These are phyloP conservation scores for Trichoderma guizhouense DNA, from an alignment of 2,329 filamentous ascomycete genomes.

Conservation along the genomic window DNA sequence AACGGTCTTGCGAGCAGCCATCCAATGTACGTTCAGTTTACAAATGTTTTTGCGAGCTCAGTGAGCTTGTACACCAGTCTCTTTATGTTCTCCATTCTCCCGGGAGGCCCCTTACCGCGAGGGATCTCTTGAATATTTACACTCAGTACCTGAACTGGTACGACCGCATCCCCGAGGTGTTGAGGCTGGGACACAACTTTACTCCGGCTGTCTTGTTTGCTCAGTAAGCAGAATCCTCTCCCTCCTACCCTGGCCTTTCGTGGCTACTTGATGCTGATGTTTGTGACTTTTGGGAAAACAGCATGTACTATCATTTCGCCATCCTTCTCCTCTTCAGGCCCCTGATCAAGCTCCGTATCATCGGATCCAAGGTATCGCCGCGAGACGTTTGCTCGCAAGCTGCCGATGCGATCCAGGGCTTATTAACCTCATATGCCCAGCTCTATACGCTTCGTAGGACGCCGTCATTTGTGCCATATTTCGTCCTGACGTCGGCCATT, in stretches of 20 bases:
- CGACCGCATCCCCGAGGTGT: constrained; percentile 59
- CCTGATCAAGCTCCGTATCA: constrained; percentile 61
- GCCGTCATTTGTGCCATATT: constrained; percentile 60
- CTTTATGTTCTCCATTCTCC: constrained; percentile 71
- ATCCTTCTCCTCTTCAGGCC: constrained; percentile 73
- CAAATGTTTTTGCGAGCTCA: constrained; percentile 68
- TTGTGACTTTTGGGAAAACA: constrained; percentile 26
- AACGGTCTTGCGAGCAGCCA: constrained; percentile 57
- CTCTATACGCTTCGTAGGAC: constrained; percentile 57
- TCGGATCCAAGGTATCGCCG: constrained; percentile 61
- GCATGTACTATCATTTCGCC: constrained; percentile 68
- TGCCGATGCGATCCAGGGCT: constrained; percentile 56
- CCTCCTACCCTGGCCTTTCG: constrained; percentile 9
- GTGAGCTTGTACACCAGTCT: constrained; percentile 69
- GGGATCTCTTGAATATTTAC: constrained; percentile 61
- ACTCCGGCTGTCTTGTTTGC: constrained; percentile 70
- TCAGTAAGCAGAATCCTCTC: constrained; percentile 53
- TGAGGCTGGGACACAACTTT: constrained; percentile 65
- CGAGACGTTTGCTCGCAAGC: constrained; percentile 63
- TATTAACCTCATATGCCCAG: constrained; percentile 55
- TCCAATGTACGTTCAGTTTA: constrained; percentile 67
- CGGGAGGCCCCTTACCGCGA: constrained; percentile 60
- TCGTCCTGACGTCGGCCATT: constrained; percentile 58
- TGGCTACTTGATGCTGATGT: neutral
- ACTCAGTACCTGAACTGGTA: constrained; percentile 71